Conservation (phyloP, 164 flowering plant species). For the Brasenia schreberi region DNA sequence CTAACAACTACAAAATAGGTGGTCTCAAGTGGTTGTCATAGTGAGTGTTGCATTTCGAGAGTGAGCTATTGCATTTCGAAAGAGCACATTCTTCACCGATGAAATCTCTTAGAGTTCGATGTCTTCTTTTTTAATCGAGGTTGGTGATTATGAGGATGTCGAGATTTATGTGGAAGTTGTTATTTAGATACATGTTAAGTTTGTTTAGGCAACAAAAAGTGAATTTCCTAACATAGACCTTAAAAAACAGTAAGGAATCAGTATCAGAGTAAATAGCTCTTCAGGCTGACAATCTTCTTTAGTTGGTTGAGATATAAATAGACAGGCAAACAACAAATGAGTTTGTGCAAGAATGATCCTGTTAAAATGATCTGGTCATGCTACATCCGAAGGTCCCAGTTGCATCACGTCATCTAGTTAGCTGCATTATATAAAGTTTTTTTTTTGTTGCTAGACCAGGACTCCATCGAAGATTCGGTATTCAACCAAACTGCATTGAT, state of each 20-base stretch:
- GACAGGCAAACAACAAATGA: slow-evolving; percentile 73
- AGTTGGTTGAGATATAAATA: slow-evolving; percentile 79
- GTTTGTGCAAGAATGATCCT: slow-evolving; percentile 63
- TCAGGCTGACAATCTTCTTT: slow-evolving; percentile 77
- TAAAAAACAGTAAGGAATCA: slow-evolving; percentile 3
- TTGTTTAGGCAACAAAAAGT: slow-evolving; percentile 30
- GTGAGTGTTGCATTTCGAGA: too few relatives aligned
- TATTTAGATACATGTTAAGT: slow-evolving; percentile 35
- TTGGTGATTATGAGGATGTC: too few relatives aligned
- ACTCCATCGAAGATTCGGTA: too few relatives aligned
- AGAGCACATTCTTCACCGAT: too few relatives aligned
- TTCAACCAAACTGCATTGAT: too few relatives aligned
- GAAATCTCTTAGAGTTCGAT: too few relatives aligned
- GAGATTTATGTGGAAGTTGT: slow-evolving; percentile 54
- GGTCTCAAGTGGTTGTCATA: too few relatives aligned
- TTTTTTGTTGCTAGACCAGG: too few relatives aligned
- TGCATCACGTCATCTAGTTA: slow-evolving; percentile 57
- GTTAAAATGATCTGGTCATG: slow-evolving; percentile 55
- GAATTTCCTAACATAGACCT: neutral
- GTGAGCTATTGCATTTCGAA: too few relatives aligned
- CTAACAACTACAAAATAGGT: too few relatives aligned
- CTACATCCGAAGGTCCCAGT: slow-evolving; percentile 55
- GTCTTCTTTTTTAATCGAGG: too few relatives aligned
- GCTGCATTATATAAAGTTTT: slow-evolving; percentile 69
- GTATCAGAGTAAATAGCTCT: slow-evolving; percentile 42